Percentiles rank a stretch among this genome's conserved stretches.
Conservation (phyloP, 2,329 filamentous ascomycete genomes). For the Lachnellula hyalina region DNA sequence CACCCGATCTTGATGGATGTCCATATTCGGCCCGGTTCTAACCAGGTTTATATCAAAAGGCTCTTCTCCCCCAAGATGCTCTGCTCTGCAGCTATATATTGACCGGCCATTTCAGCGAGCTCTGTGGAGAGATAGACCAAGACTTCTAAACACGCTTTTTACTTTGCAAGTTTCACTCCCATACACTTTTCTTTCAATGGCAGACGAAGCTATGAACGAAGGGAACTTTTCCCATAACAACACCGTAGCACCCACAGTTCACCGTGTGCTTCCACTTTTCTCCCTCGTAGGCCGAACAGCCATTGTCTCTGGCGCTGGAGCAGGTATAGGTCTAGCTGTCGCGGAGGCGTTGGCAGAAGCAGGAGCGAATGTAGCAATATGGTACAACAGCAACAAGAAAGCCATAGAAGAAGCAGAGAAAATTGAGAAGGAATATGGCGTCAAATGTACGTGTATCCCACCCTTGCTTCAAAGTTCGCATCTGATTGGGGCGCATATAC, state of each 20-base stretch:
- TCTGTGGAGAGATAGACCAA: too few relatives aligned
- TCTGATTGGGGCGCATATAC: slow-evolving; percentile 7
- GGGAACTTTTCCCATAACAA: slow-evolving; percentile 54
- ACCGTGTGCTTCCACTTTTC: slow-evolving; percentile 40
- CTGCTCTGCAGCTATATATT: too few relatives aligned
- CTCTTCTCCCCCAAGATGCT: too few relatives aligned
- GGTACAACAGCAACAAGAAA: slow-evolving; percentile 61
- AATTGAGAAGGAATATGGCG: slow-evolving; percentile 44
- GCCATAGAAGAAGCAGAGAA: slow-evolving; percentile 54
- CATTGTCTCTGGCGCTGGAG: slow-evolving; percentile 42
- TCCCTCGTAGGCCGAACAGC: slow-evolving; percentile 50
- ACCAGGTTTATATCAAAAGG: too few relatives aligned
- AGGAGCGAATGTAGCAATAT: slow-evolving; percentile 44
- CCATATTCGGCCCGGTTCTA: too few relatives aligned
- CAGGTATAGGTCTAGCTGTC: slow-evolving; percentile 42
- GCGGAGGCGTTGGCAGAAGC: slow-evolving; percentile 39
- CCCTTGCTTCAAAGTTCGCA: neutral
- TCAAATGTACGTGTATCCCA: slow-evolving; percentile 51
- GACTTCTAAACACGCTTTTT: too few relatives aligned
- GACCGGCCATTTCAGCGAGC: too few relatives aligned
- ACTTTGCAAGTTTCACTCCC: too few relatives aligned
- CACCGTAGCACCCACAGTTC: slow-evolving; percentile 39
- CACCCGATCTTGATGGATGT: too few relatives aligned
- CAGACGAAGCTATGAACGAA: slow-evolving; percentile 15
- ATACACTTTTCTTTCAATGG: slow-evolving; percentile 4